phyloP scores from a whole-genome alignment of 768 basidiomycete genomes.

The Mrakia frigida region DNA sequence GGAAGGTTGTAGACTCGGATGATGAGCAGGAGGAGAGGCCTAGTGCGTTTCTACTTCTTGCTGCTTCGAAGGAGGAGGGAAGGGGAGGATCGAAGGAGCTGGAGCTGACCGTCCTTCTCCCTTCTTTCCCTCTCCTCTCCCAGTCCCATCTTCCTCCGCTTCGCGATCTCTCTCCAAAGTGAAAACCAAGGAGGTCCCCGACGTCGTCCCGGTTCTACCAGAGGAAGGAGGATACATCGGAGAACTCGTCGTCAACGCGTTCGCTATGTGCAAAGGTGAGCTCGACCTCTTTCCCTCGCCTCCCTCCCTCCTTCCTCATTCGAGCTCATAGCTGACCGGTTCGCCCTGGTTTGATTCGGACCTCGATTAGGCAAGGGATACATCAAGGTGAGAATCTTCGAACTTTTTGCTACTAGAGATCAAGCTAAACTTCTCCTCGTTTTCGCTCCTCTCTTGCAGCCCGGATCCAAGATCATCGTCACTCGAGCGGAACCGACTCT shows the following conservation, averaged over 20 bases:
- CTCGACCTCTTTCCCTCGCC: not conserved
- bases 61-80: too few species aligned
- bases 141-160: not conserved
- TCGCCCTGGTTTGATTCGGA: not conserved
- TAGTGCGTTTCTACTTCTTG: too few species aligned
- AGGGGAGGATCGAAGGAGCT: not conserved
- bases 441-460: not conserved
- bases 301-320: not conserved
- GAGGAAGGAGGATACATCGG: constrained; percentile 29
- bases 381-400: not conserved
- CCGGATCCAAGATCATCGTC: constrained; percentile 14
- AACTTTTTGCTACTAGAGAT: not conserved
- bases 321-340: not conserved
- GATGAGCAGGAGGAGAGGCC: not conserved
- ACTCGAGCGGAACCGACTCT: not conserved
- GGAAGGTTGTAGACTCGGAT: constrained; percentile 10
- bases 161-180: not conserved
- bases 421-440: too few species aligned
- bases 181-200: not conserved
- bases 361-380: constrained; percentile 12
- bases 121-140: not conserved
- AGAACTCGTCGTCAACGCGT: constrained; percentile 14
- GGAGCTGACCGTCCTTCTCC: constrained; percentile 11
- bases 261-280: constrained; percentile 20
- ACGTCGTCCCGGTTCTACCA: not conserved